Evolutionary conservation across 805 yeast species (phyloP).

Genomic region (Nakazawaea anatomiae): DNA sequence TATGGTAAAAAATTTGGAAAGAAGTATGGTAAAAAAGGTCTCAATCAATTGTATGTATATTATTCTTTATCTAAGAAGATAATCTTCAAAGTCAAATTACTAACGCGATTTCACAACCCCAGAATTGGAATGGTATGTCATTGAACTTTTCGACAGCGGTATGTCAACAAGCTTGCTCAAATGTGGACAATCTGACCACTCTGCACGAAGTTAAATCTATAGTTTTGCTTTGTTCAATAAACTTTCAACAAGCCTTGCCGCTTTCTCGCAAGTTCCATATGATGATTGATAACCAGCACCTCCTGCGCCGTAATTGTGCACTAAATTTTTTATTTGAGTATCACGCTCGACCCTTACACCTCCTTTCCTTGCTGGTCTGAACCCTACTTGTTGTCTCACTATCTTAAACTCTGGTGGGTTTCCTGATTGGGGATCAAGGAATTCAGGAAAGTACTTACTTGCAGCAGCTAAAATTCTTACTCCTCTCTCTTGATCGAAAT

Average conservation of each 20-base stretch:
- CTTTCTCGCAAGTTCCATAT: slow-evolving; percentile 50
- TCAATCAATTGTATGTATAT: slow-evolving; percentile 1
- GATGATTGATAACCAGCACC: slow-evolving; percentile 78
- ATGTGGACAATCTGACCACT: not conserved
- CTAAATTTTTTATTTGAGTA: slow-evolving; percentile 25
- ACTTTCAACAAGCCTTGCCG: slow-evolving; percentile 19
- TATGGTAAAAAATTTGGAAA: slow-evolving; percentile 2
- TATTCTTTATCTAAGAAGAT: not conserved
- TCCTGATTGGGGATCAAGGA: slow-evolving; percentile 27
- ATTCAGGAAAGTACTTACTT: slow-evolving; percentile 44
- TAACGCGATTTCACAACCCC: no score
- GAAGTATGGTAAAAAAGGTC: slow-evolving; percentile 4
- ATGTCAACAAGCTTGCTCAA: not conserved
- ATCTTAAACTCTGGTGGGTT: slow-evolving; percentile 38
- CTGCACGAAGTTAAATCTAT: not conserved
- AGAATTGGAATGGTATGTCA: not conserved
- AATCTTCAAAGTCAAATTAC: not conserved
- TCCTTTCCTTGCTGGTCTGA: slow-evolving; percentile 58
- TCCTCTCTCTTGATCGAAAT: slow-evolving; percentile 44
- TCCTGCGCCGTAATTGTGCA: slow-evolving; percentile 69
- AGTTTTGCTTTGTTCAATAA: slow-evolving; percentile 17
- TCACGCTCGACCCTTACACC: slow-evolving; percentile 51
- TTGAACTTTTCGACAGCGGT: not conserved
- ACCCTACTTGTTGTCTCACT: slow-evolving; percentile 53
- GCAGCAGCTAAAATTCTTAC: slow-evolving; percentile 37